Conservation (phyloP, 2,329 filamentous ascomycete species). For the Arthroderma sp. region DNA sequence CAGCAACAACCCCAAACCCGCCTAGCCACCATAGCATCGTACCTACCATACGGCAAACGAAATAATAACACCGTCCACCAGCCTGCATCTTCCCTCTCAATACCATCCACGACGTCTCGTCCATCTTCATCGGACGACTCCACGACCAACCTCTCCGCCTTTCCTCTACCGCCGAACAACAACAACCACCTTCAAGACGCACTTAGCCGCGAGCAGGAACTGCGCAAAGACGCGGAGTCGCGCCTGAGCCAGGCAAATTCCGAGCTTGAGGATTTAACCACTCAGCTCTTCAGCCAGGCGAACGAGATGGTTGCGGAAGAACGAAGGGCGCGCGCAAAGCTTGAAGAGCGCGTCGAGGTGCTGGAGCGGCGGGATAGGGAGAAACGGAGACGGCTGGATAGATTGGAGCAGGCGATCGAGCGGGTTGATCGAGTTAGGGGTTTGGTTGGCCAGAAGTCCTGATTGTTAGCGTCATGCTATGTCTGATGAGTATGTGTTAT, state of each 20-base stretch:
- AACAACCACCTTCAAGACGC: conserved; percentile 34
- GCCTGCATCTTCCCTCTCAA: conserved; percentile 12
- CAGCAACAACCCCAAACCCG: conserved; percentile 22
- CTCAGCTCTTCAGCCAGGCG: conserved; percentile 48
- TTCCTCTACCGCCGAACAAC: conserved; percentile 6
- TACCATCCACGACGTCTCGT: not conserved
- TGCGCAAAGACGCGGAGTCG: conserved; percentile 45
- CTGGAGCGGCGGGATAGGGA: conserved; percentile 35
- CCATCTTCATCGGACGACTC: not conserved
- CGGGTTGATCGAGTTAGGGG: conserved; percentile 46
- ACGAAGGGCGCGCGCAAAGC: conserved; percentile 42
- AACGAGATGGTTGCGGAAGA: conserved; percentile 55
- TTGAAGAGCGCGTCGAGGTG: conserved; percentile 35
- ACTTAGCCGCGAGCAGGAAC: conserved; percentile 40
- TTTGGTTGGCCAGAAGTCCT: conserved; percentile 30
- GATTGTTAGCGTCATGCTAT: not conserved
- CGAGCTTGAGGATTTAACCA: conserved; percentile 50
- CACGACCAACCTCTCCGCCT: conserved; percentile 12
- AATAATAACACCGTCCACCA: conserved; percentile 18
- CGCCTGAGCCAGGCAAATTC: conserved; percentile 40
- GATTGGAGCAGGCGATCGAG: conserved; percentile 43
- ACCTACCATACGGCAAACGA: conserved; percentile 27
- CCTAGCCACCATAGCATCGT: conserved; percentile 25
- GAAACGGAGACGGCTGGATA: conserved; percentile 40
- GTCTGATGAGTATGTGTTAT: not conserved